These are phyloP conservation scores for Pseudoperonospora humuli DNA, from an alignment of 352 stramenopile species.

Conservation along the genomic window DNA sequence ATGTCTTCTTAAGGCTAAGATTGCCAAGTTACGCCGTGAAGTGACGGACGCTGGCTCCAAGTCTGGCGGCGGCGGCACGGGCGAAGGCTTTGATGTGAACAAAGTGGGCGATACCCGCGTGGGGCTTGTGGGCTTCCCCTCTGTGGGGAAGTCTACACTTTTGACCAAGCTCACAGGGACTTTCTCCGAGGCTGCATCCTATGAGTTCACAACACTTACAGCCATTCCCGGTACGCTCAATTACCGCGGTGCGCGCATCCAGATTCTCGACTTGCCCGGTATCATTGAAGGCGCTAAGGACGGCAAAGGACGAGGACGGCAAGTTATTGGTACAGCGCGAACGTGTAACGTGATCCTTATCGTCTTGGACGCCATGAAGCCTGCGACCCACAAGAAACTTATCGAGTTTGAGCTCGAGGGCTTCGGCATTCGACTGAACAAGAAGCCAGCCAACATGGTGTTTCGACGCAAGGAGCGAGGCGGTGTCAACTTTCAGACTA, in stretches of 20 bases:
- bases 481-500: conserved; percentile 96
- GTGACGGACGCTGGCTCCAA: conserved; percentile 80
- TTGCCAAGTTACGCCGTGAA: conserved; percentile 94
- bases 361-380: conserved; percentile 95
- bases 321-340: conserved; percentile 95
- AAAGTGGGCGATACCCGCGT: conserved; percentile 96
- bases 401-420: conserved; percentile 98
- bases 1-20: conserved; percentile 96
- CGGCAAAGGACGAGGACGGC: conserved; percentile 93
- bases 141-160: conserved; percentile 97
- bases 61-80: conserved; percentile 47
- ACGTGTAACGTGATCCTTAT: conserved; percentile 99
- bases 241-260: conserved; percentile 87
- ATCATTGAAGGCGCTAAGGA: conserved; percentile 99
- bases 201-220: conserved; percentile 99
- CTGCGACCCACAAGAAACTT: conserved; percentile 97
- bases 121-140: conserved; percentile 97
- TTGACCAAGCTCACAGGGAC: conserved; percentile 96
- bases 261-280: conserved; percentile 88
- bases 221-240: conserved; percentile 97
- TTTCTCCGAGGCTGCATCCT: conserved; percentile 91
- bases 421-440: conserved; percentile 99
- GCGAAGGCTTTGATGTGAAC: conserved; percentile 89
- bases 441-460: conserved; percentile 94
- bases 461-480: conserved; percentile 95